Percentiles rank a stretch among this genome's conserved stretches.
Evolutionary conservation across 2,329 filamentous ascomycete species (phyloP).

Genomic region (Metarhizium rileyi): DNA sequence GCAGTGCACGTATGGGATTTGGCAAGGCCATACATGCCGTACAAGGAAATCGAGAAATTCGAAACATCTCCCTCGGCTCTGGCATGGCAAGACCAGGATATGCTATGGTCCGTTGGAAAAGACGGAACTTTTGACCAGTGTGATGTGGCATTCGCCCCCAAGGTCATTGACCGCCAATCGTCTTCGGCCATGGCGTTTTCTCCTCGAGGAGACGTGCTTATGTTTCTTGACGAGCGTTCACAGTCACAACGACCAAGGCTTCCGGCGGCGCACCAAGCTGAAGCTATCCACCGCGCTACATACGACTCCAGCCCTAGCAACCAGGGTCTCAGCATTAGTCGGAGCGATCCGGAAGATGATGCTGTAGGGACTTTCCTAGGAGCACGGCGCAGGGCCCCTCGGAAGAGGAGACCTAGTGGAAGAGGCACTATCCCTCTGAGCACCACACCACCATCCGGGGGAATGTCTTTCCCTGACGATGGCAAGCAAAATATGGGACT

Average conservation of each 20-base stretch:
- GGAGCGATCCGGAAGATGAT: slow-evolving; percentile 57
- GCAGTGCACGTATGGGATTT: slow-evolving; percentile 59
- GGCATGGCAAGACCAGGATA: slow-evolving; percentile 54
- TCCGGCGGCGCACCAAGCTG: slow-evolving; percentile 23
- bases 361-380: slow-evolving; percentile 51
- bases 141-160: slow-evolving; percentile 54
- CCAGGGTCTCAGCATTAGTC: slow-evolving; percentile 44
- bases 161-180: slow-evolving; percentile 51
- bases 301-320: slow-evolving; percentile 40
- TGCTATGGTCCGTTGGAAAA: slow-evolving; percentile 55
- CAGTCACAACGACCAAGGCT: slow-evolving; percentile 33
- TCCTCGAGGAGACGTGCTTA: slow-evolving; percentile 46
- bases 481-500: slow-evolving; percentile 38
- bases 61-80: slow-evolving; percentile 46
- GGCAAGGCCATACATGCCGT: slow-evolving; percentile 56
- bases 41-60: slow-evolving; percentile 55
- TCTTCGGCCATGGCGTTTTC: slow-evolving; percentile 54
- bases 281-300: slow-evolving; percentile 27
- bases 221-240: slow-evolving; percentile 51
- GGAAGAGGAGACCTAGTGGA: slow-evolving; percentile 33
- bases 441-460: slow-evolving; percentile 42
- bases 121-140: slow-evolving; percentile 56
- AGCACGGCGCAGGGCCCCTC: slow-evolving; percentile 28
- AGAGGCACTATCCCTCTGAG: slow-evolving; percentile 36
- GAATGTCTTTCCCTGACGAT: slow-evolving; percentile 19